Conservation (phyloP, 1,284 basidiomycete genomes). For the Coniophora puteana region DNA sequence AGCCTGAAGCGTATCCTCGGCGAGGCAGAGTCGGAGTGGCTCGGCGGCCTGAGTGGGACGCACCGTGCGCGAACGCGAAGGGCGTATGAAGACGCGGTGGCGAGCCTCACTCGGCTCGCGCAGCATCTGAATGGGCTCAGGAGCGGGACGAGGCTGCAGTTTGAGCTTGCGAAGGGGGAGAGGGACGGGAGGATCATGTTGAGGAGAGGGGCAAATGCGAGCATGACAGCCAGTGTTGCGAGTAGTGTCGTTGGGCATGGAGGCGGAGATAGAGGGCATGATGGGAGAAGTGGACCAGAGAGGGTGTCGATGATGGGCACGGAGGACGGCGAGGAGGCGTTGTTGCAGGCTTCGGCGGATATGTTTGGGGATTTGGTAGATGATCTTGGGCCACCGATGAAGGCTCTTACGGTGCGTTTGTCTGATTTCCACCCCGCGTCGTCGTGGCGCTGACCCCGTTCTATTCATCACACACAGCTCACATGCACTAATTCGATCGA, state of each 20-base stretch:
- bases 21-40: conserved; percentile 84
- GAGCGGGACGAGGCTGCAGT: conserved; percentile 79
- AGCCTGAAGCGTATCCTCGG: conserved; percentile 78
- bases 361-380: conserved; percentile 85
- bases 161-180: conserved; percentile 71
- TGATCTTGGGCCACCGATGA: conserved; percentile 77
- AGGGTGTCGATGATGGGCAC: conserved; percentile 12
- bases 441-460: neutral
- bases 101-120: conserved; percentile 80
- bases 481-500: conserved; percentile 59
- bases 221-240: conserved; percentile 6
- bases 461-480: conserved; percentile 34
- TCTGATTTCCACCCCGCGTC: neutral
- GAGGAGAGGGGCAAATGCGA: conserved; percentile 19
- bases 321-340: conserved; percentile 52
- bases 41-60: conserved; percentile 38
- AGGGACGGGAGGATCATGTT: conserved; percentile 49
- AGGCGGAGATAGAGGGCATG: conserved; percentile 3
- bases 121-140: conserved; percentile 89
- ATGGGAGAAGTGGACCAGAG: too few species aligned
- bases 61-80: conserved; percentile 41
- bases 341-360: conserved; percentile 63
- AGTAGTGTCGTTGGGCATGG: neutral
- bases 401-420: conserved; percentile 65
- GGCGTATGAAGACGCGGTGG: conserved; percentile 83